Percentiles rank a stretch among this genome's conserved stretches.
These are phyloP conservation scores for Diophrys sp. DNA, from an alignment of 73 alveolate species.

Conservation along the genomic window DNA sequence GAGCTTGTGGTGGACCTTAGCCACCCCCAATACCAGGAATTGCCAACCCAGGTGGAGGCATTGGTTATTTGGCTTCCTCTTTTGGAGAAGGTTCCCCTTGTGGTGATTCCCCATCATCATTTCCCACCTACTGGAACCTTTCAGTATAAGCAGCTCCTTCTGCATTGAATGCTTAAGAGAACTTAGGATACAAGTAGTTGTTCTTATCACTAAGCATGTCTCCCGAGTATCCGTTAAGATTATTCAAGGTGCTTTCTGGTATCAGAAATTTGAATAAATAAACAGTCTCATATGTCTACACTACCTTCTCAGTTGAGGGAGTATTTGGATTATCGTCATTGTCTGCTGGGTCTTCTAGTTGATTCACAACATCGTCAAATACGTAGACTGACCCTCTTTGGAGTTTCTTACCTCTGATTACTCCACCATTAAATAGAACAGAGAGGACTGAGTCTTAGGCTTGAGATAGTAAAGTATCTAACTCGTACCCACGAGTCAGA, in stretches of 20 bases:
- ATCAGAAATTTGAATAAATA: constrained; percentile 86
- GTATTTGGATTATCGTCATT: constrained; percentile 49
- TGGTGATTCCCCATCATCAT: too few relatives aligned
- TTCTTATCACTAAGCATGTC: not conserved
- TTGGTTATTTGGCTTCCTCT: not conserved
- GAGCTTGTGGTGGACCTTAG: too few relatives aligned
- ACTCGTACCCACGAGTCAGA: constrained; percentile 89
- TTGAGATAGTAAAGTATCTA: constrained; percentile 65
- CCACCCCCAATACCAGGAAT: too few relatives aligned
- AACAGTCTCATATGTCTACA: constrained; percentile 83
- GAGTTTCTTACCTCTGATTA: constrained; percentile 78
- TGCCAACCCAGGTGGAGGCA: too few relatives aligned
- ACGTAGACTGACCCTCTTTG: constrained; percentile 71
- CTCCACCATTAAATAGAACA: constrained; percentile 88
- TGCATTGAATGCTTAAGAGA: constrained; percentile 3
- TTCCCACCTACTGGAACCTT: not conserved
- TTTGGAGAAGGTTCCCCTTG: not conserved
- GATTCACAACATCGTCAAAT: constrained; percentile 36
- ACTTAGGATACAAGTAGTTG: constrained; percentile 15
- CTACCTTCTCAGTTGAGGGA: constrained; percentile 72
- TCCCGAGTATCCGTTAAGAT: not conserved
- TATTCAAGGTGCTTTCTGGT: constrained; percentile 50
- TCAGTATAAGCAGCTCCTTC: not conserved
- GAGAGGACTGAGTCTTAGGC: constrained; percentile 64
- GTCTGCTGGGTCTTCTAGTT: constrained; percentile 9